Conservation (phyloP, 495 filamentous ascomycete genomes). For the Xylaria telfairii region DNA sequence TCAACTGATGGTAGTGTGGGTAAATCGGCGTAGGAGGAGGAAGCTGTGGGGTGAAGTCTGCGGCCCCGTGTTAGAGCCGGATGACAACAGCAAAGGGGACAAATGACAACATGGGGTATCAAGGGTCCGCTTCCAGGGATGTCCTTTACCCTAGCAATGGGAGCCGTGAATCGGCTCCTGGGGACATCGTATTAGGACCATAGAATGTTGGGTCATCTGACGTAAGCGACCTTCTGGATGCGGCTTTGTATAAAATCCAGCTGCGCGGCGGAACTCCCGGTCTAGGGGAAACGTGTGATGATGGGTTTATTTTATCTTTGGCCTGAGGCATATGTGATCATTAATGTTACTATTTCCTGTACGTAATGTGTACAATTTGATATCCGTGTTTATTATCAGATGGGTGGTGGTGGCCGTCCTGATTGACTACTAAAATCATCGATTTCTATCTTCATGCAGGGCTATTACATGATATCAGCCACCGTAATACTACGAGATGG, state of each 20-base stretch:
- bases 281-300: neutral
- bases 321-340: neutral
- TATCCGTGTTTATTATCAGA: neutral
- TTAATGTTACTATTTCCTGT: neutral
- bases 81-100: constrained; percentile 6
- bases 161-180: neutral
- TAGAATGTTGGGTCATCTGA: neutral
- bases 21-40: neutral
- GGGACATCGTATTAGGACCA: neutral
- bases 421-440: neutral
- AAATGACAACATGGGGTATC: constrained; percentile 12
- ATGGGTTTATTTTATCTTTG: neutral
- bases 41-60: neutral
- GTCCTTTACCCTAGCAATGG: neutral
- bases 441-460: neutral
- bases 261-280: neutral
- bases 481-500: neutral
- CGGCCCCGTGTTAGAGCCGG: constrained; percentile 11
- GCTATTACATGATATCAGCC: neutral
- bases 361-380: neutral
- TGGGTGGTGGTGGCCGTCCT: neutral
- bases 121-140: neutral
- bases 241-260: neutral
- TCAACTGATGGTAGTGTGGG: neutral
- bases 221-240: neutral